phyloP scores from a whole-genome alignment of 192 early-diverging fungal genomes.

The Spizellomyces punctatus region DNA sequence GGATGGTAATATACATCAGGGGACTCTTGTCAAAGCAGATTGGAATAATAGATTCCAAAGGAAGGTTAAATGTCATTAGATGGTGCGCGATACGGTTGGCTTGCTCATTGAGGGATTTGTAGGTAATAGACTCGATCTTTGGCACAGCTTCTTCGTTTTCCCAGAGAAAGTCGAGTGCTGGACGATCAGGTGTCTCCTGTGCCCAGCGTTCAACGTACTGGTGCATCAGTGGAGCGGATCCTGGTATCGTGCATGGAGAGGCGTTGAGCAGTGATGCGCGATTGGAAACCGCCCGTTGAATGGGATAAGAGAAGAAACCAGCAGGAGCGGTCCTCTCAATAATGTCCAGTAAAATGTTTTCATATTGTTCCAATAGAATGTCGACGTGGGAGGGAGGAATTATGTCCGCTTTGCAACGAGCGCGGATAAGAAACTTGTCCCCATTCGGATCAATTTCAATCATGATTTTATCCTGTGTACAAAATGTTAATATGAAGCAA shows the following conservation, averaged over 20 bases:
- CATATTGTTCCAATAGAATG: constrained; percentile 1
- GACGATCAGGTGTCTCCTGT: background rate
- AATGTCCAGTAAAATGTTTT: background rate
- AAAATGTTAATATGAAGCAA: background rate
- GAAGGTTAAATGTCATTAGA: background rate
- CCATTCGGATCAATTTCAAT: constrained; percentile 2
- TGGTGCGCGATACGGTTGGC: constrained; percentile 21
- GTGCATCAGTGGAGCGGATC: background rate
- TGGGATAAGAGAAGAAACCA: background rate
- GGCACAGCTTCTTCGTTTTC: background rate
- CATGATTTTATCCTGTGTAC: background rate
- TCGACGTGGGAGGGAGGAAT: background rate
- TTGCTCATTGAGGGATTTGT: constrained; percentile 5
- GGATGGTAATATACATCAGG: constrained; percentile 16
- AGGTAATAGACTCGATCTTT: constrained; percentile 8
- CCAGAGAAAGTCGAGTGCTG: constrained; percentile 5
- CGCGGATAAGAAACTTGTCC: background rate
- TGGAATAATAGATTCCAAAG: background rate
- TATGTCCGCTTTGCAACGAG: background rate
- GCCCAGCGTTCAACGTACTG: constrained; percentile 8
- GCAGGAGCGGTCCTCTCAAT: background rate
- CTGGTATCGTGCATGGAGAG: background rate
- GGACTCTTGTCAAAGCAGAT: constrained; percentile 9
- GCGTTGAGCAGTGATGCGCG: background rate
- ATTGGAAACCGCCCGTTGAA: background rate